A percentile compares a stretch with the other conserved stretches of the same genome.
Evolutionary conservation across 768 basidiomycete genomes (phyloP).

Genomic region (Suillus hirtellus): DNA sequence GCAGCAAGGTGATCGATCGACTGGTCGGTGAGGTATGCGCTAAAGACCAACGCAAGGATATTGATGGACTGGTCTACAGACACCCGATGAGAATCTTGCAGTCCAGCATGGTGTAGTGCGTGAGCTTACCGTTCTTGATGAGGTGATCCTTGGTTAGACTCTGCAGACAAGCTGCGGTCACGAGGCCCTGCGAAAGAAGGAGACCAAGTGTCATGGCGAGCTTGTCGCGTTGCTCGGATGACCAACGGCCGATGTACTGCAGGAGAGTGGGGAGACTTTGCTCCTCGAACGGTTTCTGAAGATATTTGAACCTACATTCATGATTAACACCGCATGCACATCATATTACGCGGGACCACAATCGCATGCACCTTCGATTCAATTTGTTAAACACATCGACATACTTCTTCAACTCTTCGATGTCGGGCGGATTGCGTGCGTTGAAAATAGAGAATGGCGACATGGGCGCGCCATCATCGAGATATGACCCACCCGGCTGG

Average conservation of each 20-base stretch:
- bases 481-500: constrained; percentile 90
- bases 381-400: constrained; percentile 95
- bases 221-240: constrained; percentile 74
- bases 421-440: constrained; percentile 73
- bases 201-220: constrained; percentile 80
- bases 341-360: constrained; percentile 8
- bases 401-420: constrained; percentile 89
- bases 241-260: constrained; percentile 90
- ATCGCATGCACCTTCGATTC: constrained; percentile 72
- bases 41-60: constrained; percentile 78
- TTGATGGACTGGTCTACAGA: constrained; percentile 70
- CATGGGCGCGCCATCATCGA: constrained; percentile 83
- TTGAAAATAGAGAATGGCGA: constrained; percentile 90
- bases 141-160: constrained; percentile 92
- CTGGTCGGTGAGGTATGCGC: constrained; percentile 77
- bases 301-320: constrained; percentile 88
- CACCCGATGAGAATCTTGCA: neutral
- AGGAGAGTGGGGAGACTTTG: constrained; percentile 78
- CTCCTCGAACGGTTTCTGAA: constrained; percentile 94
- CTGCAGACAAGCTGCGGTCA: constrained; percentile 73
- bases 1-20: constrained; percentile 87
- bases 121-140: constrained; percentile 80
- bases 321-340: constrained; percentile 11
- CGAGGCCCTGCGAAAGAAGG: constrained; percentile 81
- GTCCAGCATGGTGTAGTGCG: constrained; percentile 2